Conservation (phyloP, 768 basidiomycete species). For the Cystofilobasidium macerans region DNA sequence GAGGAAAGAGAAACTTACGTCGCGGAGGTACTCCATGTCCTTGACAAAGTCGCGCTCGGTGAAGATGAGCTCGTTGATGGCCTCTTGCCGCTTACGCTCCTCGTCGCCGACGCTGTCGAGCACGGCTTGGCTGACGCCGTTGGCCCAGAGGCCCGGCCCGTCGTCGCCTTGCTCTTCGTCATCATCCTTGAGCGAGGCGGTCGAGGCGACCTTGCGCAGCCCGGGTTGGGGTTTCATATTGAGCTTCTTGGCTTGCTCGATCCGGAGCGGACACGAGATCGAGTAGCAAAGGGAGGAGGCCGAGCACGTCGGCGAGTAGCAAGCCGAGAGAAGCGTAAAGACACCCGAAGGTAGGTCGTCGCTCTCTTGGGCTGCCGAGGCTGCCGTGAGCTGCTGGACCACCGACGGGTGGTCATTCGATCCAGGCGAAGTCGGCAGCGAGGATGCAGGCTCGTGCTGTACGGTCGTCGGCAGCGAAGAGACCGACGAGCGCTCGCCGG, state of each 20-base stretch:
- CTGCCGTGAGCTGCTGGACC: neutral
- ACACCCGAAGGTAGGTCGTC: slow-evolving; percentile 68
- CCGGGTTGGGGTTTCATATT: slow-evolving; percentile 92
- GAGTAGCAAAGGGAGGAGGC: slow-evolving; percentile 91
- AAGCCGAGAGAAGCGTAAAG: slow-evolving; percentile 90
- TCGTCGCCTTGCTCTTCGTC: neutral
- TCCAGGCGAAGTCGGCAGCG: neutral
- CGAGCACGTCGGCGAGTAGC: slow-evolving; percentile 95
- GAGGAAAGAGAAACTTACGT: slow-evolving; percentile 12
- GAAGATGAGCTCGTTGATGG: slow-evolving; percentile 88
- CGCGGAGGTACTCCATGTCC: slow-evolving; percentile 89
- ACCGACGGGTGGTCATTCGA: neutral
- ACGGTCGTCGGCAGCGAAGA: neutral
- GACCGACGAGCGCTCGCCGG: neutral
- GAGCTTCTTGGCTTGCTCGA: slow-evolving; percentile 80
- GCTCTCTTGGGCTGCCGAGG: neutral
- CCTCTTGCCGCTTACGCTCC: slow-evolving; percentile 93
- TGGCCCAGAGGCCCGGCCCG: slow-evolving; percentile 69
- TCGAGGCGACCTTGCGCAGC: slow-evolving; percentile 67
- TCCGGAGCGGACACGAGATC: slow-evolving; percentile 83
- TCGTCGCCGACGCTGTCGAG: slow-evolving; percentile 80
- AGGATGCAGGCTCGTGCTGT: no score
- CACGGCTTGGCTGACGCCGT: slow-evolving; percentile 88
- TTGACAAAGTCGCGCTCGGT: slow-evolving; percentile 97
- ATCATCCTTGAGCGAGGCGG: slow-evolving; percentile 64